Evolutionary conservation across 768 basidiomycete genomes (phyloP), one percentile per base, ranked within the genome.

Genomic region (Pholiota microspora): DNA sequence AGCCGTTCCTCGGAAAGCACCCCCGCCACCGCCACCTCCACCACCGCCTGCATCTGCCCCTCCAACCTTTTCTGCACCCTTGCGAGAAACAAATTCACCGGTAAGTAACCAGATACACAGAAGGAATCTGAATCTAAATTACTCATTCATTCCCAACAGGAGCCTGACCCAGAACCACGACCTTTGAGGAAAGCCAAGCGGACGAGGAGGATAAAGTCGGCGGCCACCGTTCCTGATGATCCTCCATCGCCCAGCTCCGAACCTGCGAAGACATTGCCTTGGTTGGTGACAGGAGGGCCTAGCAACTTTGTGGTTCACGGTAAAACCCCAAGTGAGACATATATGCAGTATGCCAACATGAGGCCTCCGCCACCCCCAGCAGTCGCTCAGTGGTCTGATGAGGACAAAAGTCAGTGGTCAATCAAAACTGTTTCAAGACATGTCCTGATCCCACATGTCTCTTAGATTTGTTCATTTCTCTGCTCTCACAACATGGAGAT

Each of bases 401-500:
- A 83, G 31, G 89, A 92, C 62, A 84, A 83, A 73, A 75, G 84
- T 84, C 53, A 61, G 77, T 68, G 13, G 28, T 47, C 40, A 21
- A 56, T 29, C 16, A 21, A 23, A 21, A 36, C 28, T 25, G 12
- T 28, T 13, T n/a, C n/a, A n/a, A n/a, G n/a, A n/a, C n/a, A n/a
- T 40, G 46, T 56, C 38, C 56, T 67, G 50, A 60, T 54, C 36
- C 50, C 49, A 31, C 50, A 53, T 55, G 44, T 58, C 48, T 50
- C 49, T 21, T 51, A 83, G 82, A 64, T 44, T 60, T 79, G 44
- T 85, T 89, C 62, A 60, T 84, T 45, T 66, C 74, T 13, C 74
- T 90, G 34, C 72, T 89, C 15, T 70, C 73, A n/a, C 74, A 81
- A 54, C 77, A 88, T 65, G 88, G 87, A 31, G 77, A 80, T 51